These are phyloP conservation scores for Mortierella antarctica DNA, from an alignment of 192 early-diverging fungal genomes.

Conservation along the genomic window DNA sequence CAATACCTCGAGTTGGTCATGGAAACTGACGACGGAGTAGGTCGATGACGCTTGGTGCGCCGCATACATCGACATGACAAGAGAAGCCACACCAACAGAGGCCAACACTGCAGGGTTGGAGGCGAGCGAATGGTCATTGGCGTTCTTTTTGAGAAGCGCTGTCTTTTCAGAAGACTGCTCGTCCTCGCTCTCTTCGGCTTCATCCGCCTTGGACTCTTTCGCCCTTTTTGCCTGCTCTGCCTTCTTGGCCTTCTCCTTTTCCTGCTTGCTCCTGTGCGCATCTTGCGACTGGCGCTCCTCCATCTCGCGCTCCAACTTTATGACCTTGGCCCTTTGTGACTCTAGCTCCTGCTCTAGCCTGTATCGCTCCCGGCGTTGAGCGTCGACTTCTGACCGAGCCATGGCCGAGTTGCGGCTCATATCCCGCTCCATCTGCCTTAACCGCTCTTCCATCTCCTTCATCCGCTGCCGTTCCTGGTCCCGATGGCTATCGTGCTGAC, in stretches of 20 bases:
- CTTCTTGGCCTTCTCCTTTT: slow-evolving; percentile 8
- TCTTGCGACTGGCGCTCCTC: slow-evolving; percentile 15
- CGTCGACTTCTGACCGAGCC: slow-evolving; percentile 35
- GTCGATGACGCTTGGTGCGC: slow-evolving; percentile 56
- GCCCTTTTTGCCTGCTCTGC: slow-evolving; percentile 13
- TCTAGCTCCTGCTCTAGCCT: slow-evolving; percentile 41
- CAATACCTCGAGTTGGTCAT: slow-evolving; percentile 59
- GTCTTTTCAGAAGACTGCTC: background rate
- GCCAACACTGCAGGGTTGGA: slow-evolving; percentile 25
- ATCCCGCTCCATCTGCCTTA: slow-evolving; percentile 40
- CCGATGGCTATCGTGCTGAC: background rate
- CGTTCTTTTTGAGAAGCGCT: slow-evolving; percentile 6
- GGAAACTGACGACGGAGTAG: slow-evolving; percentile 58
- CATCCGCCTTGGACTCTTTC: slow-evolving; percentile 5
- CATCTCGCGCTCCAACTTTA: slow-evolving; percentile 32
- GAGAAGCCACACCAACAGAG: slow-evolving; percentile 46
- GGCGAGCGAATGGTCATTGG: background rate
- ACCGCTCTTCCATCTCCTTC: slow-evolving; percentile 23
- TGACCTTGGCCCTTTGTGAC: slow-evolving; percentile 30
- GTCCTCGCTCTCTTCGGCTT: slow-evolving; percentile 15
- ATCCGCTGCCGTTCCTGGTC: slow-evolving; percentile 31
- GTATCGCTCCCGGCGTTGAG: slow-evolving; percentile 21
- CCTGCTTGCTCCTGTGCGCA: slow-evolving; percentile 6
- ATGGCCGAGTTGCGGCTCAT: slow-evolving; percentile 22
- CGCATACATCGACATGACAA: slow-evolving; percentile 58